These are phyloP conservation scores for Astrephomene gubernaculifera DNA, from an alignment of 139 green algal species.

Conservation along the genomic window DNA sequence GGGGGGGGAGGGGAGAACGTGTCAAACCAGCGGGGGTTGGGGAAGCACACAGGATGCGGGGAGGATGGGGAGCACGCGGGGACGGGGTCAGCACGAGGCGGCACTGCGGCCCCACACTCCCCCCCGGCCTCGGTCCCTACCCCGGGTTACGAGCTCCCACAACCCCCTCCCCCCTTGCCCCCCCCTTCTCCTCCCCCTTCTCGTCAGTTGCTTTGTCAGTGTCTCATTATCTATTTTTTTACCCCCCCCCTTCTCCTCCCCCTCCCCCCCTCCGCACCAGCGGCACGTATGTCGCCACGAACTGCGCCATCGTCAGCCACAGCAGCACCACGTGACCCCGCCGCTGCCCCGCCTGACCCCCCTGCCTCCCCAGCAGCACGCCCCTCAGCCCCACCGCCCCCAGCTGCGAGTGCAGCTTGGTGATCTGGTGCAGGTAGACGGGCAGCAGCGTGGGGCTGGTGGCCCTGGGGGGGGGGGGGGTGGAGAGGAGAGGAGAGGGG, in stretches of 20 bases:
- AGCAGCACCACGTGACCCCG: neutral
- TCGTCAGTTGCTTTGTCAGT: no score
- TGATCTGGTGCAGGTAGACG: constrained; percentile 7
- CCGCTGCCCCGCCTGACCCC: no score
- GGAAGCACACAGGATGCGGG: neutral
- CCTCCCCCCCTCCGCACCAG: neutral
- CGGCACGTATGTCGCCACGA: constrained; percentile 2
- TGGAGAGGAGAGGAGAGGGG: neutral
- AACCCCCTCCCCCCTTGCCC: neutral
- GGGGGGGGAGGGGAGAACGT: neutral
- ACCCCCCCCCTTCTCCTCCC: neutral
- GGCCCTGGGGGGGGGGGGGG: neutral
- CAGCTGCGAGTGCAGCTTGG: constrained; percentile 1
- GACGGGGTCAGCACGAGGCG: no score
- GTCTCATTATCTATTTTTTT: no score
- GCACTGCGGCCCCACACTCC: neutral
- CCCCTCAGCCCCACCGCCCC: neutral
- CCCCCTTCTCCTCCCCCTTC: no score
- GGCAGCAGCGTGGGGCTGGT: neutral
- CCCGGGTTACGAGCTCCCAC: neutral
- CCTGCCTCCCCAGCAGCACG: neutral
- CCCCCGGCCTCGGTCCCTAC: no score
- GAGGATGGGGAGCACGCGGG: no score
- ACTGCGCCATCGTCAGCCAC: constrained; percentile 5
- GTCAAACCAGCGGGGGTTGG: neutral